Conservation (phyloP, 2,329 filamentous ascomycete species). For the Graphiopsis chlorocephala region DNA sequence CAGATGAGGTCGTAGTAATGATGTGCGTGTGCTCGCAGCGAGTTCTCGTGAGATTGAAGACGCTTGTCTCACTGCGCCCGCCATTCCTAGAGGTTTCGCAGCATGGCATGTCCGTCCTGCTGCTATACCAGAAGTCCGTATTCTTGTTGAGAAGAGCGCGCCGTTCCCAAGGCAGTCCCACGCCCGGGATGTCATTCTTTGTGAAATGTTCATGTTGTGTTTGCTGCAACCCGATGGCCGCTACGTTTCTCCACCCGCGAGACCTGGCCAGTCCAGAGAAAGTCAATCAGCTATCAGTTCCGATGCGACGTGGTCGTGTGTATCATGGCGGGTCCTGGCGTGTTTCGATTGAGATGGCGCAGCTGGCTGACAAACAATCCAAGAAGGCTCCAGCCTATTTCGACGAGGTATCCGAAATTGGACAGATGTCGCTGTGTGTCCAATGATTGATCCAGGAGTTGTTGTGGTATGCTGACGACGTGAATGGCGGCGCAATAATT, state of each 20-base stretch:
- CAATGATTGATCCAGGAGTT: neutral
- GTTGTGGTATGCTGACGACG: neutral
- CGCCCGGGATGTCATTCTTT: slow-evolving; percentile 25
- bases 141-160: slow-evolving; percentile 35
- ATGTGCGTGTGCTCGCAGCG: neutral
- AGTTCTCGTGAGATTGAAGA: slow-evolving; percentile 2
- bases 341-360: neutral
- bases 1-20: neutral
- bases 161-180: slow-evolving; percentile 36
- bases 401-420: neutral
- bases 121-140: slow-evolving; percentile 19
- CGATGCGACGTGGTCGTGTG: neutral
- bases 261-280: neutral
- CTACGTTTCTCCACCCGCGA: neutral
- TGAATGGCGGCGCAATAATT: neutral
- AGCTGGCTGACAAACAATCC: neutral
- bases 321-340: slow-evolving; percentile 2
- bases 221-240: neutral
- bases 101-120: neutral
- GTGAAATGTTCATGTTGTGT: slow-evolving; percentile 1
- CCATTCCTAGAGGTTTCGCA: slow-evolving; percentile 12
- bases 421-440: neutral
- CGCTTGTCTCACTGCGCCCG: neutral
- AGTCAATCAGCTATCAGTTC: slow-evolving; percentile 3
- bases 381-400: neutral